phyloP scores from a whole-genome alignment of 768 basidiomycete species.

The Gelatoporia subvermispora region DNA sequence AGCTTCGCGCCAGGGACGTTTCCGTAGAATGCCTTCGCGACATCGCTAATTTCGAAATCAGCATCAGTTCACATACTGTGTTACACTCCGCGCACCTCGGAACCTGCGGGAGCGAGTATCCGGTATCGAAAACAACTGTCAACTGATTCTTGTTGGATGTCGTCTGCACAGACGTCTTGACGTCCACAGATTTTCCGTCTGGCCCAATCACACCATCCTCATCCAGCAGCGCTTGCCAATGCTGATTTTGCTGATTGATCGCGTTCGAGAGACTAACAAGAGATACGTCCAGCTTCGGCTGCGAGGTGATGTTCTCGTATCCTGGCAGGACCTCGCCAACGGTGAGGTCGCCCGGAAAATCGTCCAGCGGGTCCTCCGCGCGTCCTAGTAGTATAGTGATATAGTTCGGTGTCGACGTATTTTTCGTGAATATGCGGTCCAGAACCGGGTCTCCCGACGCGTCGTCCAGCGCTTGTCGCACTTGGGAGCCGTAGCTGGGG shows the following conservation, averaged over 20 bases:
- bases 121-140: conserved; percentile 64
- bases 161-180: conserved; percentile 39
- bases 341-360: conserved; percentile 56
- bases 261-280: conserved; percentile 25
- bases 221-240: conserved; percentile 65
- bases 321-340: conserved; percentile 53
- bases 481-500: conserved; percentile 48
- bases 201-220: conserved; percentile 58
- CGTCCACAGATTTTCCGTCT: conserved; percentile 43
- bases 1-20: conserved; percentile 49
- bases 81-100: conserved; percentile 34
- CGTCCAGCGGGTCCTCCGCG: conserved; percentile 44
- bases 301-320: conserved; percentile 42
- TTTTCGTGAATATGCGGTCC: conserved; percentile 60
- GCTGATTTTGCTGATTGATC: conserved; percentile 37
- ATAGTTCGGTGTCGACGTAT: conserved; percentile 52
- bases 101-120: conserved; percentile 64
- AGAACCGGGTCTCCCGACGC: conserved; percentile 48
- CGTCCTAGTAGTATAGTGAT: conserved; percentile 64
- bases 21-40: conserved; percentile 60
- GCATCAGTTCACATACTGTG: not conserved
- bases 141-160: conserved; percentile 41
- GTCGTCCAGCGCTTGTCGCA: conserved; percentile 32
- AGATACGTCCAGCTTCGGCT: conserved; percentile 49
- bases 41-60: conserved; percentile 28